Conservation (phyloP, 192 early-diverging fungal genomes). For the Lunasporangiospora selenospora region DNA sequence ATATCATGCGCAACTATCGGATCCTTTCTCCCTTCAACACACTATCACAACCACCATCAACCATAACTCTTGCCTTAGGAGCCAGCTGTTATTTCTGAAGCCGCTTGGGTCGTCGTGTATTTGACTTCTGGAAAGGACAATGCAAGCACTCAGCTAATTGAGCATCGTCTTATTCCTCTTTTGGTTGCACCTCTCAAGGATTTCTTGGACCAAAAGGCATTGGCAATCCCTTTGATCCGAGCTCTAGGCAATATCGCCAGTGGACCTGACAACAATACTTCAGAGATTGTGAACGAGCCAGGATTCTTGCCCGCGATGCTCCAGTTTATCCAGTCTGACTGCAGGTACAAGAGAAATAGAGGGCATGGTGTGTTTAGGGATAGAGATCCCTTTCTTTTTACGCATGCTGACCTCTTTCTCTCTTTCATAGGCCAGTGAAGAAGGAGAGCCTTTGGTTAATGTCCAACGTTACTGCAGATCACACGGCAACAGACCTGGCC, state of each 20-base stretch:
- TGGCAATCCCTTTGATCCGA: conserved; percentile 65
- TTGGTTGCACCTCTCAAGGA: conserved; percentile 50
- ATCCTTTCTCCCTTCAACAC: conserved; percentile 5
- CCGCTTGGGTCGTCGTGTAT: conserved; percentile 72
- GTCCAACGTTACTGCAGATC: conserved; percentile 69
- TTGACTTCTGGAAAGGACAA: conserved; percentile 59
- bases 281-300: conserved; percentile 49
- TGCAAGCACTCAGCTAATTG: conserved; percentile 50
- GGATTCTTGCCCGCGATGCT: conserved; percentile 59
- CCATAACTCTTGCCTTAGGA: too few species aligned
- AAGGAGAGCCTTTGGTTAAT: conserved; percentile 78
- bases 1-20: not conserved
- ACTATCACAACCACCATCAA: too few species aligned
- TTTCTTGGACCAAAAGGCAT: conserved; percentile 41
- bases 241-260: conserved; percentile 74
- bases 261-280: conserved; percentile 65
- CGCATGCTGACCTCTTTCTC: too few species aligned
- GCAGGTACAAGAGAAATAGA: conserved; percentile 47
- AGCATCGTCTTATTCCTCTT: conserved; percentile 30
- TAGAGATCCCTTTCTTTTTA: not conserved
- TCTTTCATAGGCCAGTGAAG: conserved; percentile 60
- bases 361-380: not conserved
- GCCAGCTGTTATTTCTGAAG: conserved; percentile 62
- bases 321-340: conserved; percentile 53
- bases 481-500: conserved; percentile 39